Conservation (phyloP, 2,329 filamentous ascomycete species). For the Phaeosphaeria sp. region DNA sequence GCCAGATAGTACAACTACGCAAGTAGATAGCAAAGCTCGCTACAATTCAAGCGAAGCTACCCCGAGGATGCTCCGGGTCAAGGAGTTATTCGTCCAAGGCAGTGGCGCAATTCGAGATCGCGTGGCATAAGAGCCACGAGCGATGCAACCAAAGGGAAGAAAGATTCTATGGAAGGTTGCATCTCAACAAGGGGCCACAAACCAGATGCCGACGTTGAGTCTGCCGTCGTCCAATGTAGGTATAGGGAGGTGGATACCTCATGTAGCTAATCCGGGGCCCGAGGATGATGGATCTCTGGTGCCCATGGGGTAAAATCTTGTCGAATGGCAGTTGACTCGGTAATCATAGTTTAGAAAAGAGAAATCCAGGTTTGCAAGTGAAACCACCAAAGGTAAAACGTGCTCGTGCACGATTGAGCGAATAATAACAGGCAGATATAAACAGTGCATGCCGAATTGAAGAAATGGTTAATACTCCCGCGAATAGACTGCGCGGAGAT, state of each 20-base stretch:
- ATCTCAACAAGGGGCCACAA: slow-evolving; percentile 7
- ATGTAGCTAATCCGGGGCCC: background rate
- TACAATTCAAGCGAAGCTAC: background rate
- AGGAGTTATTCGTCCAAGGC: background rate
- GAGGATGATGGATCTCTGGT: background rate
- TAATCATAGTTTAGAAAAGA: background rate
- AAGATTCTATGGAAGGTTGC: slow-evolving; percentile 7
- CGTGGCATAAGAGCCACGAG: background rate
- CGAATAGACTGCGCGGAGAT: slow-evolving; percentile 15
- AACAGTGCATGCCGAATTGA: background rate
- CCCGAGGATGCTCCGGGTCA: background rate
- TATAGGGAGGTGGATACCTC: slow-evolving; percentile 22
- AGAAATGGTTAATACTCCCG: background rate
- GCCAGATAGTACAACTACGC: background rate
- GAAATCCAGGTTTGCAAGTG: background rate
- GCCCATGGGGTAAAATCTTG: slow-evolving; percentile 15
- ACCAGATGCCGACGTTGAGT: slow-evolving; percentile 23
- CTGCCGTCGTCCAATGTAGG: slow-evolving; percentile 19
- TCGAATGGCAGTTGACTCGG: background rate
- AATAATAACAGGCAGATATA: background rate
- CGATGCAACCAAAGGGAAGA: slow-evolving; percentile 4
- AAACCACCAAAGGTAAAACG: background rate
- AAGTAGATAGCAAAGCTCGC: background rate
- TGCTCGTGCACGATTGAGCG: background rate
- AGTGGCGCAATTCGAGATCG: background rate